These are phyloP conservation scores for Yarrowia hollandica DNA, from an alignment of 805 yeast genomes.

Conservation along the genomic window DNA sequence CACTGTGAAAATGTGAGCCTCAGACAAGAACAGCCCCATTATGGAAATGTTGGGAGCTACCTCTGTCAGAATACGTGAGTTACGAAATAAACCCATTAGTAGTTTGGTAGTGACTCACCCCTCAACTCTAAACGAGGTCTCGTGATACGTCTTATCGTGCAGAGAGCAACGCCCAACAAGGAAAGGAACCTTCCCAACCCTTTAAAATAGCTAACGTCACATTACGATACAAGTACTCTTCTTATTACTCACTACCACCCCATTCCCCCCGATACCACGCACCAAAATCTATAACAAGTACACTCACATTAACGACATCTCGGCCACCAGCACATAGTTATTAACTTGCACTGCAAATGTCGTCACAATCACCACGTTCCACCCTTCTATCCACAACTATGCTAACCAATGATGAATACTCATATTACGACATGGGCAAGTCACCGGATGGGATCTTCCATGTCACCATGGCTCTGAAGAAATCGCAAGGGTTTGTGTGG, in stretches of 20 bases:
- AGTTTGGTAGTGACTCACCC: slow-evolving; percentile 11
- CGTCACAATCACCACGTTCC: slow-evolving; percentile 16
- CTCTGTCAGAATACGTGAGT: not conserved
- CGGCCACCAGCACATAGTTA: too few species aligned
- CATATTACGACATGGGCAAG: slow-evolving; percentile 26
- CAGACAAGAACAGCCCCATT: too few species aligned
- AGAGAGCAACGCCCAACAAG: slow-evolving; percentile 13
- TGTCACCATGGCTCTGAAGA: slow-evolving; percentile 31
- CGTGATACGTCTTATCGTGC: slow-evolving; percentile 20
- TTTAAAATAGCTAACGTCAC: not conserved
- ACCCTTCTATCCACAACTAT: slow-evolving; percentile 5
- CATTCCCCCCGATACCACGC: not conserved
- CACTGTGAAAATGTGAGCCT: too few species aligned
- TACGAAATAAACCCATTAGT: not conserved
- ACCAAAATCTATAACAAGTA: not conserved
- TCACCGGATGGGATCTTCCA: slow-evolving; percentile 18
- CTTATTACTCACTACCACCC: not conserved
- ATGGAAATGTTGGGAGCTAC: too few species aligned
- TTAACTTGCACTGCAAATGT: too few species aligned
- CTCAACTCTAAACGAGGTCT: slow-evolving; percentile 13
- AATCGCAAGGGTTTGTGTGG: slow-evolving; percentile 40
- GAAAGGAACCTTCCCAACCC: not conserved
- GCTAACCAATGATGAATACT: slow-evolving; percentile 25
- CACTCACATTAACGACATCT: not conserved
- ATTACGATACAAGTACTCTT: not conserved